phyloP scores from a whole-genome alignment of 2,329 filamentous ascomycete genomes.

The Acephala macrosclerotiorum region DNA sequence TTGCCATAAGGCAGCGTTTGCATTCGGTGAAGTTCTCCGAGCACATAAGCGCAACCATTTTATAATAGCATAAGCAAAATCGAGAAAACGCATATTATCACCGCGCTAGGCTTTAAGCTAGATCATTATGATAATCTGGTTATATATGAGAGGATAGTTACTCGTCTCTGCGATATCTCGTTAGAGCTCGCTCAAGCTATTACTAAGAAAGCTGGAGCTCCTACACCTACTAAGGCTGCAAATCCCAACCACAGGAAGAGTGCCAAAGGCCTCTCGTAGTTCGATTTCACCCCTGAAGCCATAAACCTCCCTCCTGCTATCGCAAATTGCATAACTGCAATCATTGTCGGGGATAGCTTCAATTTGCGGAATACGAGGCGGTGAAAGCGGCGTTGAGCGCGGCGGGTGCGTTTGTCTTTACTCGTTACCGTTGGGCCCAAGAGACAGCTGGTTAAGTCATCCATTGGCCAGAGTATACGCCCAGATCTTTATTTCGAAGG shows the following conservation, averaged over 20 bases:
- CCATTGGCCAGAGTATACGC: slow-evolving; percentile 56
- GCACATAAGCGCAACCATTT: slow-evolving; percentile 82
- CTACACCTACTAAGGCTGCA: slow-evolving; percentile 59
- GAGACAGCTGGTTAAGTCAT: slow-evolving; percentile 65
- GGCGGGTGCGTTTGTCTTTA: slow-evolving; percentile 71
- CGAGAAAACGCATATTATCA: slow-evolving; percentile 69
- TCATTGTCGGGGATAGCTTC: slow-evolving; percentile 81
- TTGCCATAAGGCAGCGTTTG: slow-evolving; percentile 74
- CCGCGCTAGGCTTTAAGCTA: slow-evolving; percentile 73
- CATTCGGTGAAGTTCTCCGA: slow-evolving; percentile 79
- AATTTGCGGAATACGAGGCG: slow-evolving; percentile 70
- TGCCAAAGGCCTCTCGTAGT: slow-evolving; percentile 71
- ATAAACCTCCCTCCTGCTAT: slow-evolving; percentile 64
- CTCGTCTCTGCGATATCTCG: slow-evolving; percentile 76
- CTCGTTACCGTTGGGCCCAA: slow-evolving; percentile 77
- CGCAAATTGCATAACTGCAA: slow-evolving; percentile 73
- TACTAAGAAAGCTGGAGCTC: slow-evolving; percentile 73
- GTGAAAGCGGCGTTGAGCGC: slow-evolving; percentile 69
- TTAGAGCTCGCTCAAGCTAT: slow-evolving; percentile 72
- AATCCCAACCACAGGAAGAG: slow-evolving; percentile 71
- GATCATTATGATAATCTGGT: slow-evolving; percentile 83
- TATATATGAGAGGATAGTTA: slow-evolving; percentile 75
- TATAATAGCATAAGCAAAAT: slow-evolving; percentile 77
- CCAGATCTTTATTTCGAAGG: slow-evolving; percentile 84
- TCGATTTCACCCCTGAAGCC: slow-evolving; percentile 66